phyloP scores from a whole-genome alignment of 345 rosid species.

The Toxicodendron radicans region DNA sequence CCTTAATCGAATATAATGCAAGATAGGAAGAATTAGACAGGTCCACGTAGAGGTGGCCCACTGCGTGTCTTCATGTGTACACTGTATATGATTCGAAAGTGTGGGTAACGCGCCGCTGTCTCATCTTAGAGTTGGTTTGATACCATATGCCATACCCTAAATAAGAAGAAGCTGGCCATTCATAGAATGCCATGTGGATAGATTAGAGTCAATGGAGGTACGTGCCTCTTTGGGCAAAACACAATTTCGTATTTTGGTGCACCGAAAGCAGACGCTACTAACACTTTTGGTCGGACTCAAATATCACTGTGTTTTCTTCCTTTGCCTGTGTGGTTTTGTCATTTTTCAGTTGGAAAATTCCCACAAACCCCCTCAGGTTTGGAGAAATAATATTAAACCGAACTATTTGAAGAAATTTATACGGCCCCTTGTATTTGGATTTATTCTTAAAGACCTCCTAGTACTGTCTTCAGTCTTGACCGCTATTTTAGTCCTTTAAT shows the following conservation, averaged over 20 bases:
- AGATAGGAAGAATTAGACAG: neutral
- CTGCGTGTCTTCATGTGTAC: neutral
- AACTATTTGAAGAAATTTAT: too few relatives aligned
- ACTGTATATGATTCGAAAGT: neutral
- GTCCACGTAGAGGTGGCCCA: neutral
- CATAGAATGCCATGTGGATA: neutral
- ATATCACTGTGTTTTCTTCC: too few relatives aligned
- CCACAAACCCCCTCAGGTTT: too few relatives aligned
- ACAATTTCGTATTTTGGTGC: slow-evolving; percentile 14
- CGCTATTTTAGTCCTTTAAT: too few relatives aligned
- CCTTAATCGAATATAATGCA: neutral
- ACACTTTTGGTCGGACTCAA: slow-evolving; percentile 15
- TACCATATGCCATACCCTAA: neutral
- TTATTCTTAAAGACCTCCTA: too few relatives aligned
- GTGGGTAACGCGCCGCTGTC: neutral
- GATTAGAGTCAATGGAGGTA: neutral
- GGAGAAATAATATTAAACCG: too few relatives aligned
- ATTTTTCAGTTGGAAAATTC: neutral
- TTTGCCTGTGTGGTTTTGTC: neutral
- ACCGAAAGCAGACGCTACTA: slow-evolving; percentile 23
- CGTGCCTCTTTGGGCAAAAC: slow-evolving; percentile 2
- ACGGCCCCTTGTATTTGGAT: too few relatives aligned
- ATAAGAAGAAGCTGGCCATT: neutral
- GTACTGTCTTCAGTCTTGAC: too few relatives aligned
- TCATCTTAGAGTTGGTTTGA: neutral